Percentiles rank a stretch among this genome's conserved stretches.
Evolutionary conservation across 2,329 filamentous ascomycete species (phyloP).

Genomic region (Aspergillus unguis): DNA sequence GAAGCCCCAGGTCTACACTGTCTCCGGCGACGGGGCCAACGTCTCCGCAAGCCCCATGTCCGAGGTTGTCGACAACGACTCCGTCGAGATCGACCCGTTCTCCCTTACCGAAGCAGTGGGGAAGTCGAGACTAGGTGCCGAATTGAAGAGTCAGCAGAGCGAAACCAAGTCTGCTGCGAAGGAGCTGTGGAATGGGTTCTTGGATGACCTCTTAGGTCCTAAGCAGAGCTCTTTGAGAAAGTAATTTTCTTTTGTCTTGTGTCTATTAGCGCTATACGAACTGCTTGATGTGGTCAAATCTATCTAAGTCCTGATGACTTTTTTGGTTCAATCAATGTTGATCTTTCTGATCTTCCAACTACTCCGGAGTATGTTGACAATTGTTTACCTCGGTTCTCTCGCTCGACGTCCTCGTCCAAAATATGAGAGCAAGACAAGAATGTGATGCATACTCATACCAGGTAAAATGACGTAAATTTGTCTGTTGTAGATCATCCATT

Average conservation of each 20-base stretch:
- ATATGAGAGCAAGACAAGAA: no score
- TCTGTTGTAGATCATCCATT: no score
- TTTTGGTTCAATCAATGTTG: no score
- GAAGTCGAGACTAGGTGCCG: constrained; percentile 37
- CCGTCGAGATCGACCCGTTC: constrained; percentile 56
- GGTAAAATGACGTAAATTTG: no score
- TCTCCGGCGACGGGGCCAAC: constrained; percentile 42
- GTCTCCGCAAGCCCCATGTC: constrained; percentile 54
- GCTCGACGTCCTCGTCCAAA: no score
- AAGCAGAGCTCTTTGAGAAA: constrained; percentile 23
- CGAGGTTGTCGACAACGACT: constrained; percentile 57
- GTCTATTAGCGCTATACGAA: constrained; percentile 14
- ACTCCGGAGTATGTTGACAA: no score
- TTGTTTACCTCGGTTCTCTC: no score
- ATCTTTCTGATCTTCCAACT: no score
- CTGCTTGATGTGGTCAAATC: not conserved
- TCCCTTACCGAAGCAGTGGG: constrained; percentile 52
- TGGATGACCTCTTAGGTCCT: constrained; percentile 39
- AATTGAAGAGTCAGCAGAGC: constrained; percentile 36
- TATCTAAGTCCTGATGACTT: not conserved
- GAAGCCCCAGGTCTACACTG: constrained; percentile 57
- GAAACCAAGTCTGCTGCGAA: constrained; percentile 25
- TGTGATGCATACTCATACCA: no score
- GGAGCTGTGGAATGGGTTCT: constrained; percentile 37
- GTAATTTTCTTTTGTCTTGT: constrained; percentile 9